Evolutionary conservation across 2,329 filamentous ascomycete species (phyloP).

Genomic region (Phaeosphaeriaceae sp.): DNA sequence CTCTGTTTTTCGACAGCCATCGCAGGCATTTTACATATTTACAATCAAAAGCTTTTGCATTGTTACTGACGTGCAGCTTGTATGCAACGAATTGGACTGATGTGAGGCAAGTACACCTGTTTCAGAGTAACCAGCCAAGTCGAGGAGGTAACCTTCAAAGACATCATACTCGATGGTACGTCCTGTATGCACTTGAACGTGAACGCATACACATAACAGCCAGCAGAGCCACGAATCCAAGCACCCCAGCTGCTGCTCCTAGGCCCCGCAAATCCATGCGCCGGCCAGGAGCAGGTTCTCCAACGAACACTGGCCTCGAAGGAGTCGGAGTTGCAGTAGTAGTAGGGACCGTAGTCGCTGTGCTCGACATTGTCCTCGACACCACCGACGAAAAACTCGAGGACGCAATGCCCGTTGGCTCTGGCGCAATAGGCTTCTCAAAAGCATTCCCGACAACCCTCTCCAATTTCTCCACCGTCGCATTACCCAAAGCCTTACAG

Average conservation of each 20-base stretch:
- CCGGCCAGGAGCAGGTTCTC: not conserved
- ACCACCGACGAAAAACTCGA: too few species aligned
- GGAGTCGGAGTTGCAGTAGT: not conserved
- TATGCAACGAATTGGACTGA: too few species aligned
- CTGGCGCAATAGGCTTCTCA: too few species aligned
- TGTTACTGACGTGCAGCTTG: too few species aligned
- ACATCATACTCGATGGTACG: not conserved
- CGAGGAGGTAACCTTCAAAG: too few species aligned
- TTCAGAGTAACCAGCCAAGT: not conserved
- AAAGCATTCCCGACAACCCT: too few species aligned
- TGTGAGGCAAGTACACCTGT: too few species aligned
- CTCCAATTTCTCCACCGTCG: too few species aligned
- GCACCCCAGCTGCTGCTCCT: not conserved
- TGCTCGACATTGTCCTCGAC: too few species aligned
- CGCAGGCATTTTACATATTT: constrained; percentile 19
- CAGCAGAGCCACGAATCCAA: not conserved
- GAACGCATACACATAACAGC: not conserved
- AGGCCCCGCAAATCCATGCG: not conserved
- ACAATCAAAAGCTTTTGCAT: constrained; percentile 4
- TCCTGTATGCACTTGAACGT: not conserved
- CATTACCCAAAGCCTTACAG: too few species aligned
- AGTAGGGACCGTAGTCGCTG: too few species aligned
- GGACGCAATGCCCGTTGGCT: too few species aligned
- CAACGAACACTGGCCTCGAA: not conserved
- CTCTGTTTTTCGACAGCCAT: not conserved